Evolutionary conservation across 306 rosid genomes (phyloP).

Genomic region (Citrullus colocynthis): DNA sequence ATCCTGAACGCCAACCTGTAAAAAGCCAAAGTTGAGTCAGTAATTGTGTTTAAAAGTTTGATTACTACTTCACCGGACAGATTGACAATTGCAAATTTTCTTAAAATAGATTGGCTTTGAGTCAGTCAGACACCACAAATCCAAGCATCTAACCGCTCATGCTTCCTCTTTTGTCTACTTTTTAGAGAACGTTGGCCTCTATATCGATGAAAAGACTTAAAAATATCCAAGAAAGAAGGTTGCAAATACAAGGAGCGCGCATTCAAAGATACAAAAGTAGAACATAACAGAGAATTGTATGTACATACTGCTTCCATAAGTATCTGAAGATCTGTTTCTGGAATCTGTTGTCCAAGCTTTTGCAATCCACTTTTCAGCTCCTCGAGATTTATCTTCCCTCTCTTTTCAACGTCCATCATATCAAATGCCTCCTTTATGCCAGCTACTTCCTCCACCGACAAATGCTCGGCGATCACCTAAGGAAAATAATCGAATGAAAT

Average conservation of each 20-base stretch:
- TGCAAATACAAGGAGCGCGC: not conserved
- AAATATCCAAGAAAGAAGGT: not conserved
- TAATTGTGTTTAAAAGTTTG: not conserved
- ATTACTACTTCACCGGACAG: not conserved
- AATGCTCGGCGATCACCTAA: slow-evolving; percentile 50
- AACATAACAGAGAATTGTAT: not conserved
- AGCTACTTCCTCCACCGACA: slow-evolving; percentile 50
- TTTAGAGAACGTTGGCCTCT: not conserved
- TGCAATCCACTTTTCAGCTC: slow-evolving; percentile 38
- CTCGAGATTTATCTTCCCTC: slow-evolving; percentile 34
- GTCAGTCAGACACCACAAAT: not conserved
- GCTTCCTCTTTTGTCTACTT: not conserved
- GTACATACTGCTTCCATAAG: slow-evolving; percentile 43
- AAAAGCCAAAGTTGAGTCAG: not conserved
- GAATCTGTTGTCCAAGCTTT: slow-evolving; percentile 40
- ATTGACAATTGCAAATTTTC: not conserved
- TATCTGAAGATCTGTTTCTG: slow-evolving; percentile 45
- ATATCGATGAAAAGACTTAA: not conserved
- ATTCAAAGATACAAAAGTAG: not conserved
- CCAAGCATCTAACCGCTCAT: not conserved
- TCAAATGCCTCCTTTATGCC: slow-evolving; percentile 54
- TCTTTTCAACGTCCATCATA: slow-evolving; percentile 30
- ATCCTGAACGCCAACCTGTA: slow-evolving; percentile 65
- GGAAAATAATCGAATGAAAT: slow-evolving; percentile 1
- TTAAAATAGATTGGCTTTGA: not conserved